Evolutionary conservation across 192 early-diverging fungal species (phyloP).

Genomic region (Coemansia sp.): DNA sequence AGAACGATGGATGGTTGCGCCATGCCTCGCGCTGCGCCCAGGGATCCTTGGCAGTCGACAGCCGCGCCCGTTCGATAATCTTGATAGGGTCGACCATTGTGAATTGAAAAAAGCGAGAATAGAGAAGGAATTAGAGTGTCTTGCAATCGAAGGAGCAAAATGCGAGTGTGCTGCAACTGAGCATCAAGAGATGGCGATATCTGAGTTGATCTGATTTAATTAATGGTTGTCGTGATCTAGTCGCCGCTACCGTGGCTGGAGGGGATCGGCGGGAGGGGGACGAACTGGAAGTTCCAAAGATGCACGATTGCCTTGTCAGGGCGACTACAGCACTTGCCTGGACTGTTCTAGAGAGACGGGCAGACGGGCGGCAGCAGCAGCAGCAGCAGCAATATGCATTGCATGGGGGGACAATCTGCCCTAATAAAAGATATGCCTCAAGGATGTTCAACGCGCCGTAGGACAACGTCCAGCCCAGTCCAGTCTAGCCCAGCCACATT

Average conservation of each 20-base stretch:
- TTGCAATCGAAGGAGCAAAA: slow-evolving; percentile 5
- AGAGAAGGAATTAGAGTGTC: neutral
- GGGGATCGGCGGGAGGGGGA: slow-evolving; percentile 2
- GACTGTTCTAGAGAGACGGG: slow-evolving; percentile 3
- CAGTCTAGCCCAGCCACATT: no score
- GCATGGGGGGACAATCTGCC: neutral
- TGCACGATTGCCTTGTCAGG: neutral
- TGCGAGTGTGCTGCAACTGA: neutral
- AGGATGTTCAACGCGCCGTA: neutral
- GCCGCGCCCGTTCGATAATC: slow-evolving; percentile 46
- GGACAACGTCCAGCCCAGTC: neutral
- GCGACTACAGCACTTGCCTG: neutral
- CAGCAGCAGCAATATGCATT: neutral
- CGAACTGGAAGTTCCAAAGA: neutral
- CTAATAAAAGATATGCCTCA: neutral
- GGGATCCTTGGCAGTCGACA: slow-evolving; percentile 64
- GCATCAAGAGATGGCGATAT: neutral
- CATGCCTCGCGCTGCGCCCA: slow-evolving; percentile 78
- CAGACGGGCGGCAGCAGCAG: neutral
- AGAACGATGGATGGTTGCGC: slow-evolving; percentile 73
- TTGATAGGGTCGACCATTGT: slow-evolving; percentile 54
- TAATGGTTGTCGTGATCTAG: neutral
- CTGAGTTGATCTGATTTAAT: neutral
- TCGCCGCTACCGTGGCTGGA: neutral
- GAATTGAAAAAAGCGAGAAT: neutral